A percentile compares a stretch with the other conserved stretches of the same genome.
These are phyloP conservation scores for Sistotremastrum suecicum DNA, from an alignment of 768 basidiomycete genomes.

Conservation along the genomic window DNA sequence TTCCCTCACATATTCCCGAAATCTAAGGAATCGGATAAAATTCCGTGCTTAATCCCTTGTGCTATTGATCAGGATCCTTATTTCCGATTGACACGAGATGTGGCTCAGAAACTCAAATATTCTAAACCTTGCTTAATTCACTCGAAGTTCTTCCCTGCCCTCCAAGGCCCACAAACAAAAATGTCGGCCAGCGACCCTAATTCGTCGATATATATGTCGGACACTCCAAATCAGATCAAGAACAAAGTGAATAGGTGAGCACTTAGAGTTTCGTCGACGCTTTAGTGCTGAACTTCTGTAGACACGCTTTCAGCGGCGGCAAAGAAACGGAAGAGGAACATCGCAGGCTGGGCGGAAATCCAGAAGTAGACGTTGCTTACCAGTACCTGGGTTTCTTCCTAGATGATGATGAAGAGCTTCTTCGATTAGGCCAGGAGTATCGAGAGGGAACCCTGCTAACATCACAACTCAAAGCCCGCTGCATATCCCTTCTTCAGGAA, in stretches of 20 bases:
- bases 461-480: conserved; percentile 80
- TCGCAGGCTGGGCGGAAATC: conserved; percentile 71
- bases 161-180: conserved; percentile 96
- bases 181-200: conserved; percentile 96
- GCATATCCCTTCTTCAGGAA: conserved; percentile 68
- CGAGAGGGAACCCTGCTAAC: conserved; percentile 78
- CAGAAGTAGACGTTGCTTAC: conserved; percentile 91
- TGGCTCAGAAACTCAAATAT: conserved; percentile 87
- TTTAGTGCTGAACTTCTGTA: too few species aligned
- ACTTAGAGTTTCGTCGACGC: too few species aligned
- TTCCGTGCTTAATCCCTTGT: conserved; percentile 92
- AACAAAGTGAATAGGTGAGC: conserved; percentile 73
- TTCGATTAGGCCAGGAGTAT: conserved; percentile 77
- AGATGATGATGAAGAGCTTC: conserved; percentile 86
- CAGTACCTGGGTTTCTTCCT: conserved; percentile 93
- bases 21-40: conserved; percentile 50
- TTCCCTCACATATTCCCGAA: conserved; percentile 84
- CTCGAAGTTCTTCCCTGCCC: conserved; percentile 94
- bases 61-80: conserved; percentile 97
- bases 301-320: conserved; percentile 91
- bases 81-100: conserved; percentile 95
- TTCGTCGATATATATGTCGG: conserved; percentile 92
- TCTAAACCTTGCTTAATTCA: conserved; percentile 89
- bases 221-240: conserved; percentile 86
- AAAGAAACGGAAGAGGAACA: conserved; percentile 95